Evolutionary conservation across 768 basidiomycete species (phyloP).

Genomic region (Ramaria sp.): DNA sequence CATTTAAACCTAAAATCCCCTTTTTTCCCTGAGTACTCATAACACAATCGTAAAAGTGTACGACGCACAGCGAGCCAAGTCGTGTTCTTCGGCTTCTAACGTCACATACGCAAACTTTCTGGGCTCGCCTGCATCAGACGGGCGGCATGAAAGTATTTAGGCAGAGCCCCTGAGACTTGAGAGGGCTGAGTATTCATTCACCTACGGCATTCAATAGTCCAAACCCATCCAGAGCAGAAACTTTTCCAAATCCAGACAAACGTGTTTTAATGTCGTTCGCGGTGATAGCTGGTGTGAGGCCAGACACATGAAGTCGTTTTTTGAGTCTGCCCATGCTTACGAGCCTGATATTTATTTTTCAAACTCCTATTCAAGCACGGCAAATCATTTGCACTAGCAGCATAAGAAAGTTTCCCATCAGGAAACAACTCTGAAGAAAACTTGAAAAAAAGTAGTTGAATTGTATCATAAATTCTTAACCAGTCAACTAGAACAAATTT

Average conservation of each 20-base stretch:
- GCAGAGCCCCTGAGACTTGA: too few relatives aligned
- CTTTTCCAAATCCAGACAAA: constrained; percentile 55
- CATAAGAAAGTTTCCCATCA: too few relatives aligned
- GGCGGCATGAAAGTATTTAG: too few relatives aligned
- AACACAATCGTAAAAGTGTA: not conserved
- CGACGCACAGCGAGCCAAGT: constrained; percentile 54
- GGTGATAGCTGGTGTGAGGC: constrained; percentile 57
- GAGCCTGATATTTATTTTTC: too few relatives aligned
- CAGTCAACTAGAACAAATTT: too few relatives aligned
- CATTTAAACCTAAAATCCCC: constrained; percentile 45
- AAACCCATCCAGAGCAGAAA: constrained; percentile 60
- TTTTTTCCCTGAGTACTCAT: not conserved
- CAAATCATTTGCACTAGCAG: too few relatives aligned
- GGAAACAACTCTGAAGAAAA: too few relatives aligned
- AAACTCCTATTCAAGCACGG: too few relatives aligned
- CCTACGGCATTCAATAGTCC: constrained; percentile 54
- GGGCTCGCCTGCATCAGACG: constrained; percentile 27
- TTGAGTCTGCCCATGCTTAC: constrained; percentile 5
- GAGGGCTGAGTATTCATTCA: too few relatives aligned
- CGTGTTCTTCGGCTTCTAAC: constrained; percentile 46
- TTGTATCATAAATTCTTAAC: too few relatives aligned
- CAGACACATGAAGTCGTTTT: constrained; percentile 66
- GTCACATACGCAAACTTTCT: constrained; percentile 68
- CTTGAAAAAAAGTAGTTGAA: too few relatives aligned
- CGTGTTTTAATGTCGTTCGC: constrained; percentile 43